phyloP scores from a whole-genome alignment of 2,329 filamentous ascomycete genomes.

The Scedosporium boydii region DNA sequence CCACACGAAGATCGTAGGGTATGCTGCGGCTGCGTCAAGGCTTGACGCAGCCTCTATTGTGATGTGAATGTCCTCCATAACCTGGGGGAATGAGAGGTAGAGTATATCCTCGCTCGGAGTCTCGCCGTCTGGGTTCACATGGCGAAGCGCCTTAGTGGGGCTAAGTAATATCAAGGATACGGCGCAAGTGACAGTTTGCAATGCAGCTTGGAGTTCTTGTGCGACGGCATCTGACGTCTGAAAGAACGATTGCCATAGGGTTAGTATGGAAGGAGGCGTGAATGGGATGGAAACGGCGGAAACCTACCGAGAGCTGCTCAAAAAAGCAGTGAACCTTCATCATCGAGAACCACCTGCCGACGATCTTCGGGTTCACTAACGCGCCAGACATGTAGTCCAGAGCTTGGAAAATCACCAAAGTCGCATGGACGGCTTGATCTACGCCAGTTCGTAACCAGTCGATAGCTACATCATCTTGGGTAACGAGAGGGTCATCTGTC shows the following conservation, averaged over 20 bases:
- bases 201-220: constrained; percentile 8
- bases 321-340: constrained; percentile 63
- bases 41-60: constrained; percentile 55
- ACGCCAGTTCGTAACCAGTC: constrained; percentile 55
- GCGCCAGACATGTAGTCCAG: constrained; percentile 46
- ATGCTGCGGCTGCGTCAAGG: constrained; percentile 49
- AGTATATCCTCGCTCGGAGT: constrained; percentile 26
- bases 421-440: constrained; percentile 62
- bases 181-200: constrained; percentile 57
- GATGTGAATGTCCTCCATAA: constrained; percentile 64
- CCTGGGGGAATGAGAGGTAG: constrained; percentile 61
- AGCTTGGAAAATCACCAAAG: constrained; percentile 67
- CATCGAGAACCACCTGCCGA: constrained; percentile 66
- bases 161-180: constrained; percentile 67
- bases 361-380: constrained; percentile 47
- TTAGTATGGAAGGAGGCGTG: neutral
- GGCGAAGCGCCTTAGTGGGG: constrained; percentile 45
- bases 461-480: constrained; percentile 43
- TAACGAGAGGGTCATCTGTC: constrained; percentile 36
- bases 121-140: constrained; percentile 42
- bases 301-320: constrained; percentile 48
- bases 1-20: constrained; percentile 74
- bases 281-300: neutral
- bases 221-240: constrained; percentile 8
- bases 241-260: neutral